Percentiles rank a stretch among this genome's conserved stretches.
Conservation (phyloP, 2,329 filamentous ascomycete genomes). For the Davidsoniella neocaledoniae region DNA sequence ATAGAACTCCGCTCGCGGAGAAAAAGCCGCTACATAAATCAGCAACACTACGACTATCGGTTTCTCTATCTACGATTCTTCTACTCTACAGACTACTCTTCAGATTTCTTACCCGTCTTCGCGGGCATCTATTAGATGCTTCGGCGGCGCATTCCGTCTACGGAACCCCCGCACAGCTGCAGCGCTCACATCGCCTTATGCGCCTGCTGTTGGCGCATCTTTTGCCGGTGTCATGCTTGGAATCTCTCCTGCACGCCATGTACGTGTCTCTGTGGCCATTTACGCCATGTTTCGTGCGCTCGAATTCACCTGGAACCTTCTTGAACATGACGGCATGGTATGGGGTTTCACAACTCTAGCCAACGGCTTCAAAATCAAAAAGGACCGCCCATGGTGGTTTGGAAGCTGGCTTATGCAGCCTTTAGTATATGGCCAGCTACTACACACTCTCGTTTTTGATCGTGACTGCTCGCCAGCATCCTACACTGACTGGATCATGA, state of each 20-base stretch:
- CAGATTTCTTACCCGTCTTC: constrained; percentile 71
- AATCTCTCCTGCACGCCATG: constrained; percentile 45
- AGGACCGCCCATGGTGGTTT: constrained; percentile 63
- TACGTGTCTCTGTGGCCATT: constrained; percentile 67
- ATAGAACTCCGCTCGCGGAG: constrained; percentile 19
- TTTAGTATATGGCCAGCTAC: constrained; percentile 55
- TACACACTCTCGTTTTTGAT: constrained; percentile 64
- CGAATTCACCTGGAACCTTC: constrained; percentile 73
- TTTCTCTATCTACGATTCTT: constrained; percentile 71
- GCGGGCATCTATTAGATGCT: constrained; percentile 62
- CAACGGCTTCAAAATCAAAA: constrained; percentile 29
- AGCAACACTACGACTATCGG: constrained; percentile 57
- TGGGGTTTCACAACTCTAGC: constrained; percentile 34
- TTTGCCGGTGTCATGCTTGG: constrained; percentile 71
- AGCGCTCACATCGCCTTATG: constrained; percentile 64
- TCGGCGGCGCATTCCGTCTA: constrained; percentile 60
- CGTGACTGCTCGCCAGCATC: constrained; percentile 50
- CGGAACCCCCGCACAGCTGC: constrained; percentile 64
- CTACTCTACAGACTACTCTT: constrained; percentile 79
- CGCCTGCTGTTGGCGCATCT: constrained; percentile 80
- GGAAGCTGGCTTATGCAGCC: constrained; percentile 73
- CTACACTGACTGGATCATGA: constrained; percentile 40
- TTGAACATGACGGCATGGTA: constrained; percentile 55
- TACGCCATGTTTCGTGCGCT: constrained; percentile 66
- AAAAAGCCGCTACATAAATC: constrained; percentile 45